phyloP scores from a whole-genome alignment of 495 filamentous ascomycete genomes.

The Venustampulla echinocandica region DNA sequence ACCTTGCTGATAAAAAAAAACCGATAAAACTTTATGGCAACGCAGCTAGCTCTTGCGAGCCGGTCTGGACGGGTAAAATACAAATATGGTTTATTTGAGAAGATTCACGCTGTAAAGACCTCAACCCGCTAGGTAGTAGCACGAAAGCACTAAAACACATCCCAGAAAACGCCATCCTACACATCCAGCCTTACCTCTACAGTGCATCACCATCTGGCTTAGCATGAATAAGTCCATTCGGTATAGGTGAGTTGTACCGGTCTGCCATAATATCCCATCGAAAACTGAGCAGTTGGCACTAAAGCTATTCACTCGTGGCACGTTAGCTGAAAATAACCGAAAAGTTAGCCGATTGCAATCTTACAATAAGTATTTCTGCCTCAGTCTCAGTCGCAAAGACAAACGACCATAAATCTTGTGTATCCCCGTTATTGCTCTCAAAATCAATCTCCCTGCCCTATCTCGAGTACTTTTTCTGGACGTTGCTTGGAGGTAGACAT shows the following conservation, averaged over 20 bases:
- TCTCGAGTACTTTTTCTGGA: slow-evolving; percentile 1
- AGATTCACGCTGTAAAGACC: slow-evolving; percentile 10
- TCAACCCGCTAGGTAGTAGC: slow-evolving; percentile 12
- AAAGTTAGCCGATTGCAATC: slow-evolving; percentile 13
- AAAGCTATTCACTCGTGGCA: slow-evolving; percentile 15
- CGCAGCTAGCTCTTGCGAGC: slow-evolving; percentile 12
- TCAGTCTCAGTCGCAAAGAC: slow-evolving; percentile 10
- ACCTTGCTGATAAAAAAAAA: too few relatives aligned
- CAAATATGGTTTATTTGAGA: slow-evolving; percentile 12
- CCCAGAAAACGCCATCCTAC: slow-evolving; percentile 8
- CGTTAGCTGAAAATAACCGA: slow-evolving; percentile 12
- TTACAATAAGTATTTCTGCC: slow-evolving; percentile 14
- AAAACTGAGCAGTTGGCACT: slow-evolving; percentile 10
- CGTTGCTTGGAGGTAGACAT: not conserved
- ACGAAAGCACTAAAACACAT: slow-evolving; percentile 11
- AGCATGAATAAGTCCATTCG: slow-evolving; percentile 13
- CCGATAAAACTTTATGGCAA: slow-evolving; percentile 9
- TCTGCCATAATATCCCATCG: slow-evolving; percentile 10
- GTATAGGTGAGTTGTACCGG: slow-evolving; percentile 12
- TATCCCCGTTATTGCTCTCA: slow-evolving; percentile 7
- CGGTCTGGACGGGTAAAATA: slow-evolving; percentile 12
- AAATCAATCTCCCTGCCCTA: slow-evolving; percentile 1
- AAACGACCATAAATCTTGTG: slow-evolving; percentile 7
- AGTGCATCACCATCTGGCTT: slow-evolving; percentile 10
- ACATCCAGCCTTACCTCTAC: slow-evolving; percentile 12